Evolutionary conservation across 2,329 filamentous ascomycete species (phyloP), one percentile per base, ranked within the genome.

Genomic region (Botryotinia globosa): DNA sequence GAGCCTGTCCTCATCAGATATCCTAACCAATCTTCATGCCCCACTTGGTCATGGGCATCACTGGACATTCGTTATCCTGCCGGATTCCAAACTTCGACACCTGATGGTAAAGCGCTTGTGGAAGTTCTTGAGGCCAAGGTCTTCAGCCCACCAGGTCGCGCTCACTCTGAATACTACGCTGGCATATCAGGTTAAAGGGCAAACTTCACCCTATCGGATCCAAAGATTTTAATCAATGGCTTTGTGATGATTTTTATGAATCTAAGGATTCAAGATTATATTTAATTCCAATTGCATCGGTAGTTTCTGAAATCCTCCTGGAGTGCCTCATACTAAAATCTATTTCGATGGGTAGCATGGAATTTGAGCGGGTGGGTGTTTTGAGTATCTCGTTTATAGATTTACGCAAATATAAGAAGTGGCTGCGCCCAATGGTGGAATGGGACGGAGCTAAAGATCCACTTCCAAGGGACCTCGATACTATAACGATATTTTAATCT

Each of bases 21-120:
- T 20, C 5, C 59, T 29, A 44, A 34, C 14, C 20, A 56, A 54
- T 10, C 0, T n/a, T 16, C 4, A 29, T 54, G 51, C 5, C 39
- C 54, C 2, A 69, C n/a, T 45, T 61, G 67, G 67, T 45, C 67
- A 9, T 69, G 51, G 54, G 54, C 29, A 5, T 45, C 37, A 25
- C 14, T 37, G 9, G 37, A 63, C 3, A 16, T 16, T 6, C 4
- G 2, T 42, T 42, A 42, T 42, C 14, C 39, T 5, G 39, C 39
- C 3, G 4, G 2, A 12, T 14, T 42, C 2, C 10, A 39, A 14
- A 14, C 12, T 14, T 14, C 12, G 39, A 39, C 2, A 12, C 10
- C 12, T 12, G 2, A 14, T 18, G 54, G 6, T n/a, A 1, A 7
- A 29, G 54, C n/a, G 0, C 54, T 58, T 58, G n/a, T 16, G 16